A percentile compares a stretch with the other conserved stretches of the same genome.
Evolutionary conservation across 225 moss, liverwort and hornwort species (phyloP).

Genomic region (Bryum argenteum): DNA sequence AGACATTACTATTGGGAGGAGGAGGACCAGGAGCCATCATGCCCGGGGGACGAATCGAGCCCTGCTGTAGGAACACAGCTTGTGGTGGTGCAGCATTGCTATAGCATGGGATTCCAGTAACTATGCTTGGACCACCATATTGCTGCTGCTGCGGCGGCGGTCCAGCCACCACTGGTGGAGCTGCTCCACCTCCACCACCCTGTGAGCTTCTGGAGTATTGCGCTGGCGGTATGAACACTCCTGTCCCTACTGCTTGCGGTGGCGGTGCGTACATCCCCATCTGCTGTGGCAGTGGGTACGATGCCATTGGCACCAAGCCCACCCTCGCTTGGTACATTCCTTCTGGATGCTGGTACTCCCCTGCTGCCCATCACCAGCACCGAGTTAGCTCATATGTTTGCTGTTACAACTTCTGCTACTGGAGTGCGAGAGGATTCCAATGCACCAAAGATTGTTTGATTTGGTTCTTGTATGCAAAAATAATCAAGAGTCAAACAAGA

Average conservation of each 20-base stretch:
- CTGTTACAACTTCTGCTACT: no score
- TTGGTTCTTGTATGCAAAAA: no score
- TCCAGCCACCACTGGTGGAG: slow-evolving; percentile 55
- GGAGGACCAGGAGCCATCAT: slow-evolving; percentile 62
- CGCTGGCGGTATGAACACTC: slow-evolving; percentile 63
- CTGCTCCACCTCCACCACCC: slow-evolving; percentile 47
- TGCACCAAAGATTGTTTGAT: no score
- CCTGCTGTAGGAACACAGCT: slow-evolving; percentile 57
- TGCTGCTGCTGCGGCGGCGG: background rate
- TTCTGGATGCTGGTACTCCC: slow-evolving; percentile 60
- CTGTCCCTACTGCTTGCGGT: slow-evolving; percentile 59
- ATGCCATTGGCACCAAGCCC: slow-evolving; percentile 56
- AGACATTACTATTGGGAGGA: slow-evolving; percentile 59
- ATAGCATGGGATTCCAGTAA: slow-evolving; percentile 66
- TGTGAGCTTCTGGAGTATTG: slow-evolving; percentile 58
- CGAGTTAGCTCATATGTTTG: no score
- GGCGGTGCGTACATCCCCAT: slow-evolving; percentile 54
- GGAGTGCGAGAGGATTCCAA: no score
- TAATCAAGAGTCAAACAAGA: no score
- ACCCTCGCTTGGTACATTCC: slow-evolving; percentile 60
- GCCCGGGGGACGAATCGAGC: slow-evolving; percentile 45
- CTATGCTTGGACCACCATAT: slow-evolving; percentile 47
- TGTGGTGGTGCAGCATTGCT: slow-evolving; percentile 45
- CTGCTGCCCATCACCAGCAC: slow-evolving; percentile 22
- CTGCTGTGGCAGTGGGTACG: slow-evolving; percentile 62